A percentile compares a stretch with the other conserved stretches of the same genome.
These are phyloP conservation scores for Taxawa tesnikishii DNA, from an alignment of 2,329 filamentous ascomycete species.

Conservation along the genomic window DNA sequence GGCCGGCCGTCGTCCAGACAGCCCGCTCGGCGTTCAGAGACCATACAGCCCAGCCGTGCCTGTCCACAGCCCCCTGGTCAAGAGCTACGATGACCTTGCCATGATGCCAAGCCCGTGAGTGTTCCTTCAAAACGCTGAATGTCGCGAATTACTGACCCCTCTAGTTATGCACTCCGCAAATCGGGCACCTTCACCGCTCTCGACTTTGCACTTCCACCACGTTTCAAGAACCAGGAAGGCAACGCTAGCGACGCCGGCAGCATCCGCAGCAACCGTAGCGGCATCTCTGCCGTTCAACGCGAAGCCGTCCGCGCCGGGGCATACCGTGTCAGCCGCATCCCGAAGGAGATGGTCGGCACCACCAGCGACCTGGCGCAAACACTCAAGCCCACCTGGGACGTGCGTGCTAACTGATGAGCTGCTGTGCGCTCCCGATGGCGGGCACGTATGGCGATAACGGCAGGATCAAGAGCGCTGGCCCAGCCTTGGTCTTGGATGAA, in stretches of 20 bases:
- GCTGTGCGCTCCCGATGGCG: too few species aligned
- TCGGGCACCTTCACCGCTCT: constrained; percentile 66
- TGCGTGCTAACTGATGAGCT: constrained; percentile 18
- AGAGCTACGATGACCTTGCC: constrained; percentile 75
- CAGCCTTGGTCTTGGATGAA: too few species aligned
- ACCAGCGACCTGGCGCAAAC: constrained; percentile 51
- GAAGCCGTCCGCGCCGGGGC: constrained; percentile 69
- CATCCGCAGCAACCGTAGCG: constrained; percentile 59
- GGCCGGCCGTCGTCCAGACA: constrained; percentile 51
- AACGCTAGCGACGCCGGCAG: constrained; percentile 33
- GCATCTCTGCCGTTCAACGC: constrained; percentile 58
- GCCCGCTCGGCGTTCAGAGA: constrained; percentile 43
- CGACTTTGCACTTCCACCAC: constrained; percentile 69
- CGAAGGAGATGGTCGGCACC: constrained; percentile 70
- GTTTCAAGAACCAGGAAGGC: constrained; percentile 51
- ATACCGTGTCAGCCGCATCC: constrained; percentile 75
- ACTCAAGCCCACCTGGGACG: constrained; percentile 44
- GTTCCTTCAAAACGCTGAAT: background rate
- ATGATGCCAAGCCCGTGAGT: constrained; percentile 86
- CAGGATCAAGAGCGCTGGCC: too few species aligned
- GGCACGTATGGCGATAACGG: too few species aligned
- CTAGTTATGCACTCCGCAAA: constrained; percentile 59
- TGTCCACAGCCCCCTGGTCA: constrained; percentile 65
- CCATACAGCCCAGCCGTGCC: constrained; percentile 66
- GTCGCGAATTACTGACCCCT: background rate